Percentiles rank a stretch among this genome's conserved stretches.
These are phyloP conservation scores for Fonsecaea erecta DNA, from an alignment of 2,329 filamentous ascomycete species.

Conservation along the genomic window DNA sequence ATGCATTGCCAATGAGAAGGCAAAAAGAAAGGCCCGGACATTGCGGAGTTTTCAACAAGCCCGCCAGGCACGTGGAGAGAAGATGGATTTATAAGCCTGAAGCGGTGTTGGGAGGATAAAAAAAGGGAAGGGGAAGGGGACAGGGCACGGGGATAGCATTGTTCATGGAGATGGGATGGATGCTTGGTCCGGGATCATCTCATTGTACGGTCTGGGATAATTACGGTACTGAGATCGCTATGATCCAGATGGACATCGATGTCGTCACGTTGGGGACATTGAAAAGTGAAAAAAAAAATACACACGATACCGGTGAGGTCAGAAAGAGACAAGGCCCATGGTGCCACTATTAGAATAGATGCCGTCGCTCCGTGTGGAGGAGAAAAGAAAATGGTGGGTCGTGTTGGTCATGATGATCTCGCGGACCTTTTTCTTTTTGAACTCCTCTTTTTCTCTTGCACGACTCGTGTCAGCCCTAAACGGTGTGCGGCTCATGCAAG, in stretches of 20 bases:
- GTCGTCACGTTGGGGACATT: neutral
- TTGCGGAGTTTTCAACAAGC: conserved; percentile 8
- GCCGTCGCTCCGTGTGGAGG: no score
- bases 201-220: neutral
- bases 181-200: neutral
- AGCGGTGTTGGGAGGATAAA: neutral
- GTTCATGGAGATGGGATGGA: neutral
- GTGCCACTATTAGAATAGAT: neutral
- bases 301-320: neutral
- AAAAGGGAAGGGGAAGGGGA: neutral
- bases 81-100: conserved; percentile 13
- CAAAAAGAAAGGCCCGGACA: conserved; percentile 1
- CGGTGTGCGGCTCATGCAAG: neutral
- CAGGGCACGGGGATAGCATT: neutral
- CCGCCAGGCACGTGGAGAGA: conserved; percentile 7
- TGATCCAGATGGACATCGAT: neutral
- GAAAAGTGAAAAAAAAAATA: neutral
- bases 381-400: no score
- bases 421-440: neutral
- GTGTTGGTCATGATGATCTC: neutral
- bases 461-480: neutral
- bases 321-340: neutral
- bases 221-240: no score
- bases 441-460: neutral
- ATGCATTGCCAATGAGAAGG: neutral